Evolutionary conservation across 1,284 basidiomycete genomes (phyloP).

Genomic region (Leccinum subatratum): DNA sequence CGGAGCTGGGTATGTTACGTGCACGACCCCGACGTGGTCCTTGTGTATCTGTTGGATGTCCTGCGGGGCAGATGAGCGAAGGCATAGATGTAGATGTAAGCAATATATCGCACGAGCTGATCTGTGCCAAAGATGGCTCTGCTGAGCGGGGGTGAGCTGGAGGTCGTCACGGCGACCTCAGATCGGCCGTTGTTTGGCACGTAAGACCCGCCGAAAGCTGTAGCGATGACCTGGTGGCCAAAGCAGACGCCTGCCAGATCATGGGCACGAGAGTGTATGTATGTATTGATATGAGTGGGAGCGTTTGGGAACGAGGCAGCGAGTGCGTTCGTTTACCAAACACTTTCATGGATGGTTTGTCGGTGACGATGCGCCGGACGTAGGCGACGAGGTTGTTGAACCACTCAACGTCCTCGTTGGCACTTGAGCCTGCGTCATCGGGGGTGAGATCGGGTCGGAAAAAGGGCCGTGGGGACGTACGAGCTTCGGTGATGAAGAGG

Average conservation of each 20-base stretch:
- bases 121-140: conserved; percentile 26
- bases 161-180: conserved; percentile 38
- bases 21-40: too few relatives aligned
- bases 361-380: conserved; percentile 42
- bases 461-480: conserved; percentile 36
- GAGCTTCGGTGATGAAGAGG: conserved; percentile 54
- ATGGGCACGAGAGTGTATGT: background rate
- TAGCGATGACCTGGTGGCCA: conserved; percentile 70
- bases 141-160: conserved; percentile 53
- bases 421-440: too few relatives aligned
- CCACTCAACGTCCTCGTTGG: conserved; percentile 70
- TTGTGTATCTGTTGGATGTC: too few relatives aligned
- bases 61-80: too few relatives aligned
- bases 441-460: background rate
- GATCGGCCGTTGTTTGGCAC: conserved; percentile 44
- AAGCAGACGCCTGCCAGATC: conserved; percentile 59
- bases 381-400: conserved; percentile 63
- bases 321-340: conserved; percentile 42
- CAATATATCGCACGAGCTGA: conserved; percentile 16
- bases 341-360: conserved; percentile 48
- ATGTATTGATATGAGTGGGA: background rate
- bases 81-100: too few relatives aligned
- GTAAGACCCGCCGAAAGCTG: conserved; percentile 70
- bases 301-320: background rate
- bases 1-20: too few relatives aligned